A percentile compares a stretch with the other conserved stretches of the same genome.
Conservation (phyloP, 768 basidiomycete genomes). For the Tremella fuciformis region DNA sequence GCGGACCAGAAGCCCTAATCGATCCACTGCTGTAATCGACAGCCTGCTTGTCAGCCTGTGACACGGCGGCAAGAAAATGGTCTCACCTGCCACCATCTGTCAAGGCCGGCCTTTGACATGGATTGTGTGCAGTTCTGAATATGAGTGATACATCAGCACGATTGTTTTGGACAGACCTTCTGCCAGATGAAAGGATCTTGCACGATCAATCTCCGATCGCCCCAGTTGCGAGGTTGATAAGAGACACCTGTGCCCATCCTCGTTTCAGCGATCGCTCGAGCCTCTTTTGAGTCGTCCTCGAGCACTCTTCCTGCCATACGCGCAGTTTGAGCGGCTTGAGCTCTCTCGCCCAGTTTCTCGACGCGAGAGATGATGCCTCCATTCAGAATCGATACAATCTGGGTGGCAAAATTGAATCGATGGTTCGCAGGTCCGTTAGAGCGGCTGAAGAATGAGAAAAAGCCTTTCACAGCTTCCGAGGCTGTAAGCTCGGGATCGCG, state of each 20-base stretch:
- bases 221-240: constrained; percentile 46
- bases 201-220: constrained; percentile 35
- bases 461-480: constrained; percentile 41
- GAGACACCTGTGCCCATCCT: constrained; percentile 30
- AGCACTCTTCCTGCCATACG: constrained; percentile 1
- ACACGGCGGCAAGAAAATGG: no score
- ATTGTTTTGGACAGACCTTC: constrained; percentile 27
- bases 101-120: constrained; percentile 9
- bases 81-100: constrained; percentile 13
- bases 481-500: constrained; percentile 24
- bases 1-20: no score
- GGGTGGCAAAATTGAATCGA: constrained; percentile 23
- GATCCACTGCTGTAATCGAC: no score
- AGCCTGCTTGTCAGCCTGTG: no score
- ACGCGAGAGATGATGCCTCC: constrained; percentile 29
- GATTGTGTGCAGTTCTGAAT: constrained; percentile 18
- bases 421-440: background rate
- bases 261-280: constrained; percentile 9
- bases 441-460: constrained; percentile 38
- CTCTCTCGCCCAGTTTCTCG: constrained; percentile 11
- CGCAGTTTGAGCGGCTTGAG: constrained; percentile 3
- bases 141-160: background rate
- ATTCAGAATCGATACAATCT: constrained; percentile 32
- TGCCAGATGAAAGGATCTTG: constrained; percentile 51
- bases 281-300: constrained; percentile 7